Conservation (phyloP, 352 stramenopile genomes). For the Elongisporangium prolatum region DNA sequence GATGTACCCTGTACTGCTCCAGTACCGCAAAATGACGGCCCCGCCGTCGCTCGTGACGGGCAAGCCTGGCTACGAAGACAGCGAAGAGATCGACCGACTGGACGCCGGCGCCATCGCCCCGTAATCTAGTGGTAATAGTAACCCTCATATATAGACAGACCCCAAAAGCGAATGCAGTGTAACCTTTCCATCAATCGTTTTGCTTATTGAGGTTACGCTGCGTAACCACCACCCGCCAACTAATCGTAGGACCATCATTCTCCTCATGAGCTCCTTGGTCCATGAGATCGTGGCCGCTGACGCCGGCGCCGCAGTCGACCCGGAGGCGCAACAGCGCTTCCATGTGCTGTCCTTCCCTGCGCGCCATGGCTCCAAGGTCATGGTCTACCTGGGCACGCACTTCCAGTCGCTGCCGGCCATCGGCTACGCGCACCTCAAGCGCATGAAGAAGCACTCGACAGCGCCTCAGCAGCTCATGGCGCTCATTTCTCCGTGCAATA, state of each 20-base stretch:
- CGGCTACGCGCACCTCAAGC: slow-evolving; percentile 77
- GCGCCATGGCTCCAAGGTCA: slow-evolving; percentile 52
- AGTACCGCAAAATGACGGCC: slow-evolving; percentile 74
- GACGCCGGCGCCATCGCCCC: slow-evolving; percentile 43
- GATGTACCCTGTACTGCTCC: slow-evolving; percentile 62
- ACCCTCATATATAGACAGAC: neutral
- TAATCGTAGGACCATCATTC: neutral
- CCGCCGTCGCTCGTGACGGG: slow-evolving; percentile 66
- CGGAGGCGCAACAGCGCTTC: slow-evolving; percentile 62
- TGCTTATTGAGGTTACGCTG: neutral
- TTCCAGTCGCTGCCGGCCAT: slow-evolving; percentile 56
- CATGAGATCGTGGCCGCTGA: slow-evolving; percentile 40
- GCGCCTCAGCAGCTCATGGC: slow-evolving; percentile 36
- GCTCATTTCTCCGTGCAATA: slow-evolving; percentile 34
- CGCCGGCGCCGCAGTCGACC: slow-evolving; percentile 11
- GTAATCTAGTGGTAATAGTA: neutral
- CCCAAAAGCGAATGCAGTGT: neutral
- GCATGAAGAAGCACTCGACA: slow-evolving; percentile 67
- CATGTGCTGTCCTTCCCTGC: slow-evolving; percentile 66
- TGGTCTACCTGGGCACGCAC: slow-evolving; percentile 44
- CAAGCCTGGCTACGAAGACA: slow-evolving; percentile 60
- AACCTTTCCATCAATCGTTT: neutral
- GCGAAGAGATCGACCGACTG: slow-evolving; percentile 57
- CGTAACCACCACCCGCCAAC: neutral
- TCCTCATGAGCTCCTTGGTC: neutral